Conservation (phyloP, 768 basidiomycete species). For the Rhizopogon roseolus region DNA sequence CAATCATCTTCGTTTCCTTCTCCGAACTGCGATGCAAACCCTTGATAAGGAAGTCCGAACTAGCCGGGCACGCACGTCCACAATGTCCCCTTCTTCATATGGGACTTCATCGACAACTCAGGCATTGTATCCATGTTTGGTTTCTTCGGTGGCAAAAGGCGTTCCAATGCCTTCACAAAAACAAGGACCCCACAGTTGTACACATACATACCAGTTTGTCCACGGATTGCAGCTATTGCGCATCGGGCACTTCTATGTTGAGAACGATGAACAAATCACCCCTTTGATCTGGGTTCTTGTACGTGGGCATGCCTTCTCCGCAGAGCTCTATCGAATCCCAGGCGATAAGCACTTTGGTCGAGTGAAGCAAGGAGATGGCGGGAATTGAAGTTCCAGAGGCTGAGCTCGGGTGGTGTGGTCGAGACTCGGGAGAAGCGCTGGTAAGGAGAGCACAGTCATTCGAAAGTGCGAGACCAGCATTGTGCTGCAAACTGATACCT, state of each 20-base stretch:
- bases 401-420: no score
- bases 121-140: conserved; percentile 67
- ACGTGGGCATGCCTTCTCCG: conserved; percentile 87
- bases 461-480: no score
- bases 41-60: conserved; percentile 72
- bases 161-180: conserved; percentile 49
- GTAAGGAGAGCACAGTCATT: no score
- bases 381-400: no score
- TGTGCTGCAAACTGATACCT: no score
- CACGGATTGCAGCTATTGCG: conserved; percentile 66
- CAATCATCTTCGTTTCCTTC: conserved; percentile 65
- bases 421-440: no score
- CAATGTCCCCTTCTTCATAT: conserved; percentile 74
- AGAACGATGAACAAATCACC: conserved; percentile 83
- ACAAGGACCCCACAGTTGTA: background rate
- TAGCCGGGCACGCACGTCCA: conserved; percentile 79
- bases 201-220: conserved; percentile 48
- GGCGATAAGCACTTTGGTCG: no score
- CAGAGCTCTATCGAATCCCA: conserved; percentile 70
- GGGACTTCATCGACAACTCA: conserved; percentile 64
- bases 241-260: conserved; percentile 84
- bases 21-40: conserved; percentile 65
- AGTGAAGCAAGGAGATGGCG: no score
- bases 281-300: conserved; percentile 58
- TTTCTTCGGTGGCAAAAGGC: conserved; percentile 74